Conservation (phyloP, 2,329 filamentous ascomycete species). For the Scedosporium minutisporum region DNA sequence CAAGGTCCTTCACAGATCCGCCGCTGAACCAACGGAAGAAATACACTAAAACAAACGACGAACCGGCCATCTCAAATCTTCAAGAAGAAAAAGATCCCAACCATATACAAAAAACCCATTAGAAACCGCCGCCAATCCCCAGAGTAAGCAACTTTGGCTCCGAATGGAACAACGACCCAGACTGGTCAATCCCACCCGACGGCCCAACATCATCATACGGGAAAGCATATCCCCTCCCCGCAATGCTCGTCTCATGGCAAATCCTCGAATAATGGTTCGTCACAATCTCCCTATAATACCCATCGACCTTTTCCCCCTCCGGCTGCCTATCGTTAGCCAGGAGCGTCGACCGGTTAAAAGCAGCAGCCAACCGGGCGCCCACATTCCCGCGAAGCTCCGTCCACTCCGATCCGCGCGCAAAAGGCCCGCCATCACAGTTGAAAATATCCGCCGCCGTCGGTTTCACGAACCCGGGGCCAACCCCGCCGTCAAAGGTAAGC, state of each 20-base stretch:
- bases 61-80: not conserved
- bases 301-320: conserved; percentile 33
- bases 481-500: conserved; percentile 28
- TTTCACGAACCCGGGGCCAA: conserved; percentile 29
- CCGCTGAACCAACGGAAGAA: too few relatives aligned
- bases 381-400: conserved; percentile 47
- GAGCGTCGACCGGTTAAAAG: conserved; percentile 65
- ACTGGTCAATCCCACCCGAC: conserved; percentile 45
- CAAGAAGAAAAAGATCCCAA: not conserved
- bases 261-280: conserved; percentile 62
- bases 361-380: conserved; percentile 64
- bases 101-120: not conserved
- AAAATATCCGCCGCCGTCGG: conserved; percentile 41
- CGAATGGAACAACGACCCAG: conserved; percentile 50
- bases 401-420: conserved; percentile 33
- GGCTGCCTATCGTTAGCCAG: conserved; percentile 42
- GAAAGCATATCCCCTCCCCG: conserved; percentile 58
- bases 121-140: conserved; percentile 34
- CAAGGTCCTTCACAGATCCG: too few relatives aligned
- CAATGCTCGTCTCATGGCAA: conserved; percentile 49
- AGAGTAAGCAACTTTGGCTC: conserved; percentile 47
- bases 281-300: conserved; percentile 42
- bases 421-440: conserved; percentile 46
- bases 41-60: too few relatives aligned
- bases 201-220: conserved; percentile 61